Conservation (phyloP, 352 stramenopile species). For the Pythium scleroteichum region DNA sequence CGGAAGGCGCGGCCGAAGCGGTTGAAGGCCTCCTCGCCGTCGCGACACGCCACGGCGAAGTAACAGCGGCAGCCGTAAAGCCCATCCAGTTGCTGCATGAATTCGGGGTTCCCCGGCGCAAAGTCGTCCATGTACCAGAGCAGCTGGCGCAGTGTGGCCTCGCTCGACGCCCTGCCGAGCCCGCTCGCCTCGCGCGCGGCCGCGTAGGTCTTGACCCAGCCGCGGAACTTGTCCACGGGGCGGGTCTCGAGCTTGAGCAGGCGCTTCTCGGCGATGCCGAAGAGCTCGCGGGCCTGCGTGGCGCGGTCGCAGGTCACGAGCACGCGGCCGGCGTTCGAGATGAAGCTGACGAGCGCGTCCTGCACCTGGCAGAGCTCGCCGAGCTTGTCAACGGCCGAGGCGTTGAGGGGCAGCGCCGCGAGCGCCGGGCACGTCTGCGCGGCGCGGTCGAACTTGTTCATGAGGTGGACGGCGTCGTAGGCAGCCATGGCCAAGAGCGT, state of each 20-base stretch:
- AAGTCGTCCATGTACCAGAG: slow-evolving; percentile 22
- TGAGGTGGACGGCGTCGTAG: slow-evolving; percentile 17
- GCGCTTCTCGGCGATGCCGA: slow-evolving; percentile 23
- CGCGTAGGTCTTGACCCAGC: slow-evolving; percentile 21
- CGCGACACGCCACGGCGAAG: slow-evolving; percentile 13
- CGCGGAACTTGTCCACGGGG: slow-evolving; percentile 14
- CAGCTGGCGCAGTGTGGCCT: slow-evolving; percentile 11
- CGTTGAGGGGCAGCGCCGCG: background rate
- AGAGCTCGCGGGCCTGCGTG: slow-evolving; percentile 22
- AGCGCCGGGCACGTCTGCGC: slow-evolving; percentile 10
- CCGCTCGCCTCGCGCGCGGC: slow-evolving; percentile 3
- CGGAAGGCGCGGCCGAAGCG: slow-evolving; percentile 18
- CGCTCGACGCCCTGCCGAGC: slow-evolving; percentile 4
- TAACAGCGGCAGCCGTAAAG: slow-evolving; percentile 14
- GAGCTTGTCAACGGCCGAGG: slow-evolving; percentile 7
- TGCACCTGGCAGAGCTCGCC: slow-evolving; percentile 17
- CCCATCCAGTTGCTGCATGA: slow-evolving; percentile 15
- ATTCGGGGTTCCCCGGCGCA: slow-evolving; percentile 1
- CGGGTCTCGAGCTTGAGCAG: slow-evolving; percentile 22
- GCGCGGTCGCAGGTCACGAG: slow-evolving; percentile 7
- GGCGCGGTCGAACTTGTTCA: slow-evolving; percentile 22
- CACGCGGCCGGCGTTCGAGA: slow-evolving; percentile 9
- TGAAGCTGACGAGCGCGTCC: slow-evolving; percentile 9
- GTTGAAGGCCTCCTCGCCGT: slow-evolving; percentile 12
- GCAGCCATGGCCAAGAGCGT: slow-evolving; percentile 3